A percentile compares a stretch with the other conserved stretches of the same genome.
These are phyloP conservation scores for Durio zibethinus DNA, from an alignment of 345 rosid species.

Conservation along the genomic window DNA sequence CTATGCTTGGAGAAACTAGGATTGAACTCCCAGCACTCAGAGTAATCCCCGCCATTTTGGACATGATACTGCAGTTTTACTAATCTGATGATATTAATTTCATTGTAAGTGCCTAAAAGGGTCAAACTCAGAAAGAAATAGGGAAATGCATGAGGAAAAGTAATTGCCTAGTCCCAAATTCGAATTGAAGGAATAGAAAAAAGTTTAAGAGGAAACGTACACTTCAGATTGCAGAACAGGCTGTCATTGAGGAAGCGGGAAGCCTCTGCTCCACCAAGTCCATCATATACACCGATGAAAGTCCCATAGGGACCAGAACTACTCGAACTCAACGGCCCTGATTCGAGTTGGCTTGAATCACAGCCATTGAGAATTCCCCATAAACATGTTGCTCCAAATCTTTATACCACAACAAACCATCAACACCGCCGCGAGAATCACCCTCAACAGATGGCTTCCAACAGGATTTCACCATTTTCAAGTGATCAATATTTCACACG, in stretches of 20 bases:
- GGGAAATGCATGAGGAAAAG: background rate
- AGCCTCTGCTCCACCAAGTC: slow-evolving; percentile 82
- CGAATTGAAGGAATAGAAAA: background rate
- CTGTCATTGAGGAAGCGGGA: slow-evolving; percentile 55
- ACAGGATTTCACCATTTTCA: slow-evolving; percentile 55
- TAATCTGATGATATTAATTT: too few species aligned
- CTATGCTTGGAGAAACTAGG: too few species aligned
- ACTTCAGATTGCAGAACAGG: slow-evolving; percentile 57
- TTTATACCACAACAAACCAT: slow-evolving; percentile 67
- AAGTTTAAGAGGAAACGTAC: slow-evolving; percentile 33
- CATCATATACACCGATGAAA: slow-evolving; percentile 76
- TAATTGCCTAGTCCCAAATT: background rate
- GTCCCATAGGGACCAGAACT: slow-evolving; percentile 54
- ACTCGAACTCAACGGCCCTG: slow-evolving; percentile 53
- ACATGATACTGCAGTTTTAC: too few species aligned
- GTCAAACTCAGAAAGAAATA: too few species aligned
- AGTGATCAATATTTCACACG: background rate
- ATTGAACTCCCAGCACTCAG: background rate
- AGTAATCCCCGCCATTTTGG: too few species aligned
- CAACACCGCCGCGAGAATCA: slow-evolving; percentile 39
- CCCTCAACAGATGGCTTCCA: slow-evolving; percentile 48
- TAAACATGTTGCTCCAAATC: slow-evolving; percentile 59
- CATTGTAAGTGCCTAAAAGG: too few species aligned
- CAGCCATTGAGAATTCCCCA: slow-evolving; percentile 84
- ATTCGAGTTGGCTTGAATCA: slow-evolving; percentile 83